Evolutionary conservation across 129 eudicot species (phyloP), one percentile per base, ranked within the genome.

Genomic region (Centrapalus pauciflorus): DNA sequence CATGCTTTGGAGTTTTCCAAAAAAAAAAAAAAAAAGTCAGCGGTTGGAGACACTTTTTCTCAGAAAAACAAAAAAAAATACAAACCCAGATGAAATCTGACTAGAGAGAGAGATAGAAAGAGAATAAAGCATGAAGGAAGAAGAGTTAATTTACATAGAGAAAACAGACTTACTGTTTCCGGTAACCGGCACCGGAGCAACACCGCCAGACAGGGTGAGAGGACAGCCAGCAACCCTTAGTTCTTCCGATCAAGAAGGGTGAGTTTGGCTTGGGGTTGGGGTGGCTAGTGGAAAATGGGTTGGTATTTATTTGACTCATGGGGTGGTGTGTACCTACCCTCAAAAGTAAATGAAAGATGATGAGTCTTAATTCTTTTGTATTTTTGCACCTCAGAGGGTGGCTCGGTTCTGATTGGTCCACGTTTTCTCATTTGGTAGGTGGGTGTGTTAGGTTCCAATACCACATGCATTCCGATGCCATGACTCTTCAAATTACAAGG

Each of bases 301-400:
- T 26, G 55, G 50, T 73, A 73, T 63, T 59, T 57, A 20, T 56
- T 25, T 75, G 68, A 56, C 67, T 20, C 28, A 14, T 43, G 28
- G 41, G 14, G 34, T 4, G 6, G 41, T 32, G 79, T 74, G 68
- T 49, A 75, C 74, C 79, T 75, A 75, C 61, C 74, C 55, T 66
- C 30, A 30, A 45, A 41, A 19, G 30, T 13, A 9, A 40, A 20
- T 23, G 14, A 7, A 6, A 33, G 28, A 21, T 2, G 5, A 28
- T 30, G 12, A 10, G 8, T 26, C n/a, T n/a, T n/a, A n/a, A n/a
- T n/a, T n/a, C n/a, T n/a, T n/a, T n/a, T n/a, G n/a, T n/a, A n/a
- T n/a, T n/a, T n/a, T n/a, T n/a, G n/a, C 16, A 0, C 24, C 9
- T 40, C 6, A 10, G 17, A 46, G 3, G 17, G 19, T 37, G 54